Evolutionary conservation across 805 yeast genomes (phyloP), one percentile per base, ranked within the genome.

Genomic region (Debaryomyces castellii): DNA sequence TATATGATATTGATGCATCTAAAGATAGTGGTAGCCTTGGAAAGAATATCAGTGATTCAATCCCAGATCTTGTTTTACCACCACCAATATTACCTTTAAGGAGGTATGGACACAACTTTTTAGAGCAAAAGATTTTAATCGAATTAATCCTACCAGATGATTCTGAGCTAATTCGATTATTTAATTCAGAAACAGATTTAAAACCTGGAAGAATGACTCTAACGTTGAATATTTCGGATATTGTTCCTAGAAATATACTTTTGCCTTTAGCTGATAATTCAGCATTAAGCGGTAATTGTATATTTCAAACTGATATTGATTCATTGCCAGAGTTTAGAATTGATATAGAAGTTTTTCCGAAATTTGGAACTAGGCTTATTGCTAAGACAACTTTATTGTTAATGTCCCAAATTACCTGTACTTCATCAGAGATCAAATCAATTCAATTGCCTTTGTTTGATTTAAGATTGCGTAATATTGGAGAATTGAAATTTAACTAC

Each of bases 11-110:
- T 7, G 48, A 64, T 27, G 73, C 69, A 42, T 67, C 70, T 27
- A 76, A 71, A 48, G 73, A 72, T 47, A 66, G 71, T 44, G 72
- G 63, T 4, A 63, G 60, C 27, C 39, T 56, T 6, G 67, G 60
- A 10, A 67, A 63, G 41, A 51, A 53, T 36, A 73, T 70, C 33
- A 74, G 70, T 32, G 96, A 89, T 52, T 76, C 82, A 14, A 92
- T 94, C 44, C 98, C 99, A 0, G 96, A 89, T 56, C 76, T 94
- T 40, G 81, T 90, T 18, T 73, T 94, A 47, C 99, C 99, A 0
- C 99, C 99, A 1, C 99, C 99, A 3, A 89, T 94, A 44, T 82
- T 94, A 41, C 99, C 99, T 0, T 70, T 94, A 44, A 77, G 97
- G 57, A 81, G 96, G 56, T 94, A 94, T 61, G 99, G 99, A 12